Percentiles rank a stretch among this genome's conserved stretches.
Evolutionary conservation across 2,329 filamentous ascomycete species (phyloP).

Genomic region (Alternaria arborescens): DNA sequence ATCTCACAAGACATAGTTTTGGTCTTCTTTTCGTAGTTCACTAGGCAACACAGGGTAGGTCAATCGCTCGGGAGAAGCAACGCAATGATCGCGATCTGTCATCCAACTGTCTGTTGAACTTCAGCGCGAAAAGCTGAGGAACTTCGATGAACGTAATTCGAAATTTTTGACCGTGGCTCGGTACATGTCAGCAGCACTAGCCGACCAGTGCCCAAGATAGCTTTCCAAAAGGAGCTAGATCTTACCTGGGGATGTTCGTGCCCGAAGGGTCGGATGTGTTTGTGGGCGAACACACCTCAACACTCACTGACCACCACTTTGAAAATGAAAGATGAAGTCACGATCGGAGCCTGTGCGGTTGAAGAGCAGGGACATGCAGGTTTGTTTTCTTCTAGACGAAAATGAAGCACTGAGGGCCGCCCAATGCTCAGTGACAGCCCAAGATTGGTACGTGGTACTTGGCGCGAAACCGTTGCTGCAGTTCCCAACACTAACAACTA

Average conservation of each 20-base stretch:
- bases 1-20: background rate
- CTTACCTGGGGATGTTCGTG: background rate
- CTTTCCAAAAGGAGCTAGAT: background rate
- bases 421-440: slow-evolving; percentile 1
- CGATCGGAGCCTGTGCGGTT: background rate
- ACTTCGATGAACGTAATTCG: background rate
- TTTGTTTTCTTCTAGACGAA: background rate
- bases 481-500: background rate
- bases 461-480: slow-evolving; percentile 11
- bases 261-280: slow-evolving; percentile 4
- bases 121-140: background rate
- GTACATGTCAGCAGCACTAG: slow-evolving; percentile 7
- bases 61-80: background rate
- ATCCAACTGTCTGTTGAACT: background rate
- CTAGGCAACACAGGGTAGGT: background rate
- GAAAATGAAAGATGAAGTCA: background rate
- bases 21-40: background rate
- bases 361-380: background rate
- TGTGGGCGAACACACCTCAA: background rate
- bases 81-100: background rate
- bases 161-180: slow-evolving; percentile 10
- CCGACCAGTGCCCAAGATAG: background rate
- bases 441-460: background rate
- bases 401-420: background rate
- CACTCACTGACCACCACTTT: background rate